Base-by-base conservation (phyloP, 768 basidiomycete genomes). In the Dioszegia aurantiaca region DNA sequence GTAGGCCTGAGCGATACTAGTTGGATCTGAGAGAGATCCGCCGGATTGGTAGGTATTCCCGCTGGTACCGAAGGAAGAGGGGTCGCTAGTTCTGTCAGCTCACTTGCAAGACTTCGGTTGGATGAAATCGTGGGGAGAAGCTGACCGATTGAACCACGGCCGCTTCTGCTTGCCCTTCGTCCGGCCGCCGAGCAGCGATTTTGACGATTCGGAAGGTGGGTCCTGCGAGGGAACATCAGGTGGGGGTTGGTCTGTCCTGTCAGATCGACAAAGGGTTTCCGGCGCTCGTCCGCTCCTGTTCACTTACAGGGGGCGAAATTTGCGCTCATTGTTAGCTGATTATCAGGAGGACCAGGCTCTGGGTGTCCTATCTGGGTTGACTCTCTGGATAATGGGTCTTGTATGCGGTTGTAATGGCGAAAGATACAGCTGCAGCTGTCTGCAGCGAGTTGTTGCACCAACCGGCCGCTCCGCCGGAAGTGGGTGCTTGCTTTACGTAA, bases 41-140 rank as follows among this genome's bases (percentile, higher is more conserved):
- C 87, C 87, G 12, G 85, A 85, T 75, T 88, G 87, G 64, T 88
- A 88, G 2, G 87, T 85, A 8, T 78, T 72, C 14, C 51, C 31
- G 48, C 77, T 73, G 44, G 44, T 30, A 40, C 51, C 51, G 54
- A 65, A 75, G 0, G 68, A 70, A 8, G 70, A 69, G 17, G 64
- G 56, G 53, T 76, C 74, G 21, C 73, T 74, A 21, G 11, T 1
- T 10, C 10, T 21, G 26, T 17, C 31, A 14, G 30, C 16, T 37
- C n/a, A n/a, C n/a, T n/a, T n/a, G n/a, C n/a, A n/a, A n/a, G n/a
- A n/a, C n/a, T n/a, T n/a, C 48, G 17, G 8, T 16, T 14, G 14
- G 48, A 26, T 6, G 48, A 49, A 11, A 31, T 9, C 17, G 49
- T 10, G 9, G 12, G 16, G n/a, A 33, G 14, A 19, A 19, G 33